Evolutionary conservation across 495 filamentous ascomycete species (phyloP).

Genomic region (Penicillium steckii): DNA sequence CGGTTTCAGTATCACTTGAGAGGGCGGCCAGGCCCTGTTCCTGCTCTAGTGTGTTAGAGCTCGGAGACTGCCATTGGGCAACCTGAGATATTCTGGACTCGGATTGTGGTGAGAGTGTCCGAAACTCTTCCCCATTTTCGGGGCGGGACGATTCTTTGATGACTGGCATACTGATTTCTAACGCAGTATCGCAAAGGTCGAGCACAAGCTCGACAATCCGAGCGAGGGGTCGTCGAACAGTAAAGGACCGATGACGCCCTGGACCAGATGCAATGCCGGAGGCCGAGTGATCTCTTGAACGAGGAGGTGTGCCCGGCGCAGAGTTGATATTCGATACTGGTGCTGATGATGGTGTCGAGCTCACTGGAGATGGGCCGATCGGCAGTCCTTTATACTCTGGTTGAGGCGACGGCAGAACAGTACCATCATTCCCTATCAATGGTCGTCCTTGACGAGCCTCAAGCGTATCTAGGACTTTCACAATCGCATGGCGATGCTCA

Average conservation of each 20-base stretch:
- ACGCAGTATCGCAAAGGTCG: constrained; percentile 91
- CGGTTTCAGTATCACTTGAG: constrained; percentile 80
- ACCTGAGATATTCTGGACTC: constrained; percentile 92
- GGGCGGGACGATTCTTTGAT: constrained; percentile 72
- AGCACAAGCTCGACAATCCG: constrained; percentile 92
- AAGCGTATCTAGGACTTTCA: constrained; percentile 88
- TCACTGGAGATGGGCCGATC: constrained; percentile 66
- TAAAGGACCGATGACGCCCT: constrained; percentile 75
- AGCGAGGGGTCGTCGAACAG: constrained; percentile 80
- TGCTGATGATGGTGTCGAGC: constrained; percentile 56
- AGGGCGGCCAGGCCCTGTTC: constrained; percentile 88
- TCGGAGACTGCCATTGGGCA: constrained; percentile 90
- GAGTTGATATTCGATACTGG: constrained; percentile 63
- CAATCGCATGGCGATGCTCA: constrained; percentile 95
- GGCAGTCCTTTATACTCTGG: constrained; percentile 89
- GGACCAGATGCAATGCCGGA: constrained; percentile 72
- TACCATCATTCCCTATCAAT: constrained; percentile 56
- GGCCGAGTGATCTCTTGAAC: constrained; percentile 78
- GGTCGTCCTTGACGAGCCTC: constrained; percentile 76
- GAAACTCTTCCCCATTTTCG: constrained; percentile 67
- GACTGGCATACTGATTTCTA: constrained; percentile 90
- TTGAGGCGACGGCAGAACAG: constrained; percentile 45
- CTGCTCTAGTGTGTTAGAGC: constrained; percentile 86
- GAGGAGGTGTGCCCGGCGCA: constrained; percentile 65
- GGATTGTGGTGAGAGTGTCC: constrained; percentile 92